These are phyloP conservation scores for Protoeuglena noctilucae DNA, from an alignment of 139 green algal species.

Conservation along the genomic window DNA sequence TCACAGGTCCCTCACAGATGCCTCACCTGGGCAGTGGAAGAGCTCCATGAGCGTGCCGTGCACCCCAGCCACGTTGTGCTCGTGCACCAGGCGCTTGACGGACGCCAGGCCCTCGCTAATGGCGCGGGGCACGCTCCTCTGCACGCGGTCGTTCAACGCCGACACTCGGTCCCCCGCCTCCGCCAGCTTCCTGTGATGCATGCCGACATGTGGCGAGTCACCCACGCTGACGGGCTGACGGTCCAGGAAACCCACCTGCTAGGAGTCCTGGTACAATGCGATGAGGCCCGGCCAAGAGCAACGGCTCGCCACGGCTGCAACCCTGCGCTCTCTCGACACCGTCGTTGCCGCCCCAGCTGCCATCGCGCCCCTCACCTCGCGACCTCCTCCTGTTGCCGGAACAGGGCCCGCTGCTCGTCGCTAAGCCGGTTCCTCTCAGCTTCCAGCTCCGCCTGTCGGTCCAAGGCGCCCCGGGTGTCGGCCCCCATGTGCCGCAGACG, in stretches of 20 bases:
- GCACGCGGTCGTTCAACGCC: slow-evolving; percentile 10
- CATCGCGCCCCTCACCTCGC: slow-evolving; percentile 2
- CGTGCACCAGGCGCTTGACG: slow-evolving; percentile 31
- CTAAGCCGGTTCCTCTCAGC: slow-evolving; percentile 11
- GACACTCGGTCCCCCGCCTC: slow-evolving; percentile 4
- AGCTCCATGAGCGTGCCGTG: slow-evolving; percentile 83
- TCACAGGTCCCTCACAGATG: too few relatives aligned
- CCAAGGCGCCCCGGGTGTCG: neutral
- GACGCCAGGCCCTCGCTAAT: slow-evolving; percentile 12
- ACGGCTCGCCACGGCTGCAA: too few relatives aligned
- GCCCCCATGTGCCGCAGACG: slow-evolving; percentile 4
- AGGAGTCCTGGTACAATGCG: too few relatives aligned
- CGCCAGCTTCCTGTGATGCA: neutral
- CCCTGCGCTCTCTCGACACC: too few relatives aligned
- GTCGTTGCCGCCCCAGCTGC: too few relatives aligned
- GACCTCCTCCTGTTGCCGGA: slow-evolving; percentile 22
- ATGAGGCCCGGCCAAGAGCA: too few relatives aligned
- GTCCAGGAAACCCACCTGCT: too few relatives aligned
- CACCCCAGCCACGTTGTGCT: slow-evolving; percentile 62
- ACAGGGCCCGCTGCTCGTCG: slow-evolving; percentile 39
- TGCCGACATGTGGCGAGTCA: too few relatives aligned
- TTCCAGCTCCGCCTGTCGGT: too few relatives aligned
- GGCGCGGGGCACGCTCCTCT: slow-evolving; percentile 7
- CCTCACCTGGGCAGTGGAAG: slow-evolving; percentile 49
- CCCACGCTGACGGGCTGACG: too few relatives aligned